Base-by-base conservation (phyloP, 441 rosid species). In the Dalechampia spathulata region DNA sequence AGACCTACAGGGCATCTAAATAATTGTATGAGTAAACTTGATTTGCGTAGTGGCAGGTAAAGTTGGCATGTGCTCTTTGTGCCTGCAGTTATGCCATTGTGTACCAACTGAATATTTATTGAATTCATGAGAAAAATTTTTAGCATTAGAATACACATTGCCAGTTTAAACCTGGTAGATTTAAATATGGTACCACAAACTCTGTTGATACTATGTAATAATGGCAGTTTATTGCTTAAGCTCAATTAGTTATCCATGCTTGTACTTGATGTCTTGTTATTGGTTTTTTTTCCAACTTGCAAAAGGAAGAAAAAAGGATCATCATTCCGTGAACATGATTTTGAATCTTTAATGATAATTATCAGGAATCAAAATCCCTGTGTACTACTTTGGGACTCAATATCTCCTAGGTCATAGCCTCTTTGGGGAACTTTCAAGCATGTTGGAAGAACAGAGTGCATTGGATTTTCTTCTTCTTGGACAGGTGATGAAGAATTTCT, bases 381-480 rank as follows among this genome's bases (percentile, higher is more conserved):
- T 52, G 20, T 74, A 74, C 69, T 52, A 62, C 61, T 32, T 69
- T 43, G 73, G 69, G 43, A 59, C 64, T 43, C 62, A 54, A 59
- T 68, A 55, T 62, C 54, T 48, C 20, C n/a, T 45, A 28, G 62
- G 54, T 36, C 49, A 64, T 51, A 34, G 46, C 56, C 34, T 49
- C 0, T 64, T 38, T 46, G 60, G 54, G 50, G 63, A 43, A 22
- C 50, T 60, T 37, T 39, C 63, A 5, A 26, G 34, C 49, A 49
- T 52, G 34, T 45, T 52, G 6, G 58, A 50, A 60, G 81, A 73
- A 22, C 71, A 66, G 38, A 74, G 67, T 66, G 47, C 64, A 6
- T 55, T 74, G 64, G 82, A 71, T 53, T 44, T 68, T 26, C 71
- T 77, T 71, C 68, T 74, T 37, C 77, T 71, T 63, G 63, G 73